Base-by-base conservation (phyloP, 805 yeast genomes). In the Saturnispora saitoi region DNA sequence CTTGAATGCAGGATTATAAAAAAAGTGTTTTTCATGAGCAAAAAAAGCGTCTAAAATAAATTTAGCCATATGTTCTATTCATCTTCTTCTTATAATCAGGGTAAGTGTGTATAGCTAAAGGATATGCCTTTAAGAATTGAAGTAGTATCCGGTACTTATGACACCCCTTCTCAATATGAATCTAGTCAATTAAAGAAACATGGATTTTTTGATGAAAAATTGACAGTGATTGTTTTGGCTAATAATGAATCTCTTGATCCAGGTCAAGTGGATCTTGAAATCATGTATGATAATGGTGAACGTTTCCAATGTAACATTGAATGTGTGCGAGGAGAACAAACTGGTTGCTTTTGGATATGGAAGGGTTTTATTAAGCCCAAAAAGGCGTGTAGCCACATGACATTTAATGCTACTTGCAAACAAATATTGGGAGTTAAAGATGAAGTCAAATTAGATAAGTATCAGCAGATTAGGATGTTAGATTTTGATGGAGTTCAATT, bases 131-230 rank as follows among this genome's bases (percentile, higher is more conserved):
- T 44, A 17, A 20, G 14, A 9, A 36, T 44, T 22, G 7, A 44
- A 8, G 42, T 44, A 12, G 47, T 36, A 4, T 44, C 47, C 3
- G 47, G 42, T 17, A 26, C 20, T 30, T 14, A 11, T 8, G 42
- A 43, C 28, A 11, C 19, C 4, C 22, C 24, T 8, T 11, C 24
- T 32, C 17, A 2, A 11, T 11, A 8, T 4, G 29, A 32, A 29
- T 6, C 26, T 53, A 68, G 75, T 29, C 64, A 64, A 4, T 65
- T 63, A 22, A 75, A 78, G 50, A 64, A 73, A 43, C 17, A 53
- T 24, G 60, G 49, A 6, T 56, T 50, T 28, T 55, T 57, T 42
- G 60, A 57, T 40, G 60, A 57, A 34, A n/a, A 15, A 2, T 3
- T 56, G 14, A 30, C 17, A 1, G 45, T 48, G 6, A 56, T 46